phyloP scores from a whole-genome alignment of 2,329 filamentous ascomycete species.

The Polychaeton citri region DNA sequence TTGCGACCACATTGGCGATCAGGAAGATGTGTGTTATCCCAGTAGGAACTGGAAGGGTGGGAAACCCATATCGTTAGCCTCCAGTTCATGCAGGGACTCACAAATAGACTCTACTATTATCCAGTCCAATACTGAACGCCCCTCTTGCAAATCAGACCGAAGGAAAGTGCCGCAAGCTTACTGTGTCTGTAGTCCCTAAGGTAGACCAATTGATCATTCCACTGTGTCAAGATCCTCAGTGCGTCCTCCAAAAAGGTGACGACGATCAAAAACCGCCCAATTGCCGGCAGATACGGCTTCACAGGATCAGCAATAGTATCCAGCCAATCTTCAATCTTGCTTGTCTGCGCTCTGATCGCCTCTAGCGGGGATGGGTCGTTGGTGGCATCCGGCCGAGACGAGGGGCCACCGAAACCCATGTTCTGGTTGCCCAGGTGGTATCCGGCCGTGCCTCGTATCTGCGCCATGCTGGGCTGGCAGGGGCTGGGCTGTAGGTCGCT shows the following conservation, averaged over 20 bases:
- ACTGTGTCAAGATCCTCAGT: conserved; percentile 92
- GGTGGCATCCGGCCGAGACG: conserved; percentile 44
- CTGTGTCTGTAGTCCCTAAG: conserved; percentile 85
- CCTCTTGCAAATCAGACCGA: no score
- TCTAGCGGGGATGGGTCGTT: conserved; percentile 69
- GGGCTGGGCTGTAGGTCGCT: neutral
- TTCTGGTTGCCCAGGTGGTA: conserved; percentile 71
- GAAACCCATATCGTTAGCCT: no score
- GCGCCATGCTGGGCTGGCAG: conserved; percentile 37
- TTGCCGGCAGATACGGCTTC: conserved; percentile 93
- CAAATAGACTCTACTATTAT: neutral
- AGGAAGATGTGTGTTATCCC: conserved; percentile 91
- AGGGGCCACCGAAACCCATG: conserved; percentile 39
- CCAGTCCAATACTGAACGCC: neutral
- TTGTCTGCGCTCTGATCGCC: conserved; percentile 83
- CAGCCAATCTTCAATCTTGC: conserved; percentile 92
- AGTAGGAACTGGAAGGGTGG: conserved; percentile 55
- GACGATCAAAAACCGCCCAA: conserved; percentile 94
- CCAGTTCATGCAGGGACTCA: no score
- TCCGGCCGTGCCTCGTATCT: conserved; percentile 53
- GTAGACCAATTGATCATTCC: conserved; percentile 87
- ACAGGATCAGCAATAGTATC: conserved; percentile 80
- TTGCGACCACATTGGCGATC: conserved; percentile 75
- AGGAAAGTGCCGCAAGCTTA: no score
- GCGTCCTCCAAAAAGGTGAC: conserved; percentile 98